Evolutionary conservation across 2,329 filamentous ascomycete genomes (phyloP).

Genomic region (Claviceps paspali): DNA sequence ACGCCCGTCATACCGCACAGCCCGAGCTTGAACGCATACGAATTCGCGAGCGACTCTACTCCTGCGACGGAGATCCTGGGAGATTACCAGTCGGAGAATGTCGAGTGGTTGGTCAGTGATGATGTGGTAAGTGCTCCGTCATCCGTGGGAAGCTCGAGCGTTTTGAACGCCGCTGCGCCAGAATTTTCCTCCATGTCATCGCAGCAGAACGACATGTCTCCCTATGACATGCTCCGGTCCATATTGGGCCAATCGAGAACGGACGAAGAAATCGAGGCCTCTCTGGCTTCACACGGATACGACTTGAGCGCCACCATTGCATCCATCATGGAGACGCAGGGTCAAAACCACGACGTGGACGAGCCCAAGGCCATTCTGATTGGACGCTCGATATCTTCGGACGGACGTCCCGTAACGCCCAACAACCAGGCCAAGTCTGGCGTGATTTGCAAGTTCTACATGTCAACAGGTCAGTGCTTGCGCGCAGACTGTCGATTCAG

Average conservation of each 20-base stretch:
- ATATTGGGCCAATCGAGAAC: slow-evolving; percentile 79
- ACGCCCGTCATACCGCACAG: slow-evolving; percentile 87
- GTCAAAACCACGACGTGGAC: slow-evolving; percentile 23
- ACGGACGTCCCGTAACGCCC: slow-evolving; percentile 62
- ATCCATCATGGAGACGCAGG: slow-evolving; percentile 66
- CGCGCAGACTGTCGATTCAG: slow-evolving; percentile 94
- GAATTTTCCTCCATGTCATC: slow-evolving; percentile 50
- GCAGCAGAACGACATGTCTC: slow-evolving; percentile 80
- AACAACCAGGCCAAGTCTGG: slow-evolving; percentile 64
- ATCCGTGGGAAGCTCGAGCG: slow-evolving; percentile 50
- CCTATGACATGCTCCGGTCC: slow-evolving; percentile 92
- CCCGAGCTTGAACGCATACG: slow-evolving; percentile 85
- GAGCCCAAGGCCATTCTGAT: slow-evolving; percentile 60
- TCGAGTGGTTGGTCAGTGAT: slow-evolving; percentile 94
- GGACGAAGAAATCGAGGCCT: slow-evolving; percentile 89
- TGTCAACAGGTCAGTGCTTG: slow-evolving; percentile 89
- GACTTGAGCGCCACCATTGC: slow-evolving; percentile 86
- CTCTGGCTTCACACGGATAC: slow-evolving; percentile 77
- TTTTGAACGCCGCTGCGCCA: slow-evolving; percentile 63
- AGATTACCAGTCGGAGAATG: slow-evolving; percentile 83
- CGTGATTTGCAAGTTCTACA: slow-evolving; percentile 92
- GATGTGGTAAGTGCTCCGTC: slow-evolving; percentile 69
- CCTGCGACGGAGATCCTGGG: slow-evolving; percentile 76
- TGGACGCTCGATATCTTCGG: slow-evolving; percentile 75
- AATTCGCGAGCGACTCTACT: slow-evolving; percentile 71